Evolutionary conservation across 1,284 basidiomycete species (phyloP), one percentile per base, ranked within the genome.

Genomic region (Irpex rosettiformis): DNA sequence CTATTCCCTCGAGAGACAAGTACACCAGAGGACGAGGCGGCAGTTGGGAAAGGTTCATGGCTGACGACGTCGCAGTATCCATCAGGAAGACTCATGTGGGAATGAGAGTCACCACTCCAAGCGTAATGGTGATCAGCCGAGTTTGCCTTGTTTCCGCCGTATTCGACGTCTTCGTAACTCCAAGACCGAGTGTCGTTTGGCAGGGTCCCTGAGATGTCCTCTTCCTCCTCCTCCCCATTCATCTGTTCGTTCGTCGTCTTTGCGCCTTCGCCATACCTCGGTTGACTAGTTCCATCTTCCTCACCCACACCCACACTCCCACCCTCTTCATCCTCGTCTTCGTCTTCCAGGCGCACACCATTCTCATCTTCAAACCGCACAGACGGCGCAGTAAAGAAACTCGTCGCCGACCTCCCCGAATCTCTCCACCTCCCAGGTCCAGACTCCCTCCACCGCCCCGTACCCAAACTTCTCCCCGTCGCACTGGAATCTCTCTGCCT

Each of bases 301-400:
- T n/a, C n/a, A n/a, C n/a, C 28, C 56, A 59, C 25, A 37, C 45
- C 28, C 21, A 2, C 40, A 7, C n/a, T 43, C 45, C 58, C 53
- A 3, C 33, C 48, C 29, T 56, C 58, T n/a, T 48, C 28, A 49
- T 58, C 58, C 25, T 55, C 25, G 10, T 58, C 58, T 5, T n/a
- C n/a, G n/a, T n/a, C 52, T 58, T 25, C 16, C n/a, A 5, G 56
- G 16, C 40, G 60, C 59, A 16, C 66, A 61, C n/a, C n/a, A n/a
- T n/a, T n/a, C n/a, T n/a, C n/a, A n/a, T n/a, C n/a, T n/a, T 37
- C 33, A 33, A 61, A 62, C 37, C 58, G 60, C 33, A 66, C 68
- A 7, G 78, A 76, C 1, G 70, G 73, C 4, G 85, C 84, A 6
- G 85, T 87, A 43, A 83, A 76, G 65, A 85, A 88, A 65, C 85